These are phyloP conservation scores for Phyllosticta ampelicida DNA, from an alignment of 2,329 filamentous ascomycete genomes.

Conservation along the genomic window DNA sequence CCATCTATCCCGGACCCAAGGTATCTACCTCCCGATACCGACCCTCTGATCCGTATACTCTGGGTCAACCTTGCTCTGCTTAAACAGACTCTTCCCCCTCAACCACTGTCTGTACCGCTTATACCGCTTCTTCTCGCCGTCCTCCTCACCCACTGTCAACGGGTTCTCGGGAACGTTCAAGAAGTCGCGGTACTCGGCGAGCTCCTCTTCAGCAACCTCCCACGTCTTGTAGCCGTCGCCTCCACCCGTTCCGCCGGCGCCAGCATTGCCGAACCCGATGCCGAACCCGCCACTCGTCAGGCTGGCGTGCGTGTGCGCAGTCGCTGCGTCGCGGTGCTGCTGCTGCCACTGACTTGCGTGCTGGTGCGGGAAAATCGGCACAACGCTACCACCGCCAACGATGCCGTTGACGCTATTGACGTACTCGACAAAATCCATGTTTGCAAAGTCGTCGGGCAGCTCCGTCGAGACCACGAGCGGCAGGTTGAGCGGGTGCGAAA, in stretches of 20 bases:
- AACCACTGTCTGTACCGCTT: slow-evolving; percentile 96
- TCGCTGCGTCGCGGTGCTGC: background rate
- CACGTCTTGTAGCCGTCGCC: slow-evolving; percentile 39
- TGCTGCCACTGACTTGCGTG: background rate
- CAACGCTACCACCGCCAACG: slow-evolving; percentile 32
- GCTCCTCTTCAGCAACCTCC: slow-evolving; percentile 50
- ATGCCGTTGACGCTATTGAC: slow-evolving; percentile 57
- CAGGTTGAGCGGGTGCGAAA: slow-evolving; percentile 79
- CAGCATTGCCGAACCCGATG: background rate
- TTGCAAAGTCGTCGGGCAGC: slow-evolving; percentile 43
- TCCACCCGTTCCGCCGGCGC: slow-evolving; percentile 36
- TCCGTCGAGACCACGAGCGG: slow-evolving; percentile 69
- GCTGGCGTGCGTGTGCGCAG: background rate
- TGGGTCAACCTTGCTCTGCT: slow-evolving; percentile 55
- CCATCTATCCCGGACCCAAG: too few relatives aligned
- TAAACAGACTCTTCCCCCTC: slow-evolving; percentile 88
- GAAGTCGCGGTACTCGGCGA: slow-evolving; percentile 66
- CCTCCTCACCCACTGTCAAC: slow-evolving; percentile 77
- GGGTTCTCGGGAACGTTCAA: slow-evolving; percentile 69
- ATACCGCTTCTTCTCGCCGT: slow-evolving; percentile 84
- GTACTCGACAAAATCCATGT: slow-evolving; percentile 68
- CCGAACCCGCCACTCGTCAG: background rate
- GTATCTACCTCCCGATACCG: background rate
- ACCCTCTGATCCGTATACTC: slow-evolving; percentile 24
- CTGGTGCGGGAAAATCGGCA: background rate